These are phyloP conservation scores for Vanderwaltozyma verrucispora DNA, from an alignment of 805 yeast species.

Conservation along the genomic window DNA sequence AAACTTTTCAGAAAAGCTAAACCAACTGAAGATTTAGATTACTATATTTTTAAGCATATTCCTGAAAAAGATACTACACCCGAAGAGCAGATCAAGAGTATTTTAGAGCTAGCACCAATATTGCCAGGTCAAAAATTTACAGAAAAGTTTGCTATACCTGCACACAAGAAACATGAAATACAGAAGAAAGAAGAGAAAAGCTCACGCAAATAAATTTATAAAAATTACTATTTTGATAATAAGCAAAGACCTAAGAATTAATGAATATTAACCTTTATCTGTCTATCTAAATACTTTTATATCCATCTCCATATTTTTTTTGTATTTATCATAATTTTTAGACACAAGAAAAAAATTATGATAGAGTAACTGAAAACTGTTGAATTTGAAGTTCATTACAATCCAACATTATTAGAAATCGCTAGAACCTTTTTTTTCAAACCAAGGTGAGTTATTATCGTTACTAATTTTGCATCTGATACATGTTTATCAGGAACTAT, in stretches of 20 bases:
- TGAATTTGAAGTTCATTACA: too few relatives aligned
- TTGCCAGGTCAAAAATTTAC: slow-evolving; percentile 71
- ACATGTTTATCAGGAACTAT: slow-evolving; percentile 4
- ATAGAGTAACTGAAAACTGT: too few relatives aligned
- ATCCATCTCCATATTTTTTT: too few relatives aligned
- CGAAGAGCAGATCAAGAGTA: slow-evolving; percentile 43
- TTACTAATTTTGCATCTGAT: slow-evolving; percentile 5
- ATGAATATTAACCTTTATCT: too few relatives aligned
- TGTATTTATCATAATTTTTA: too few relatives aligned
- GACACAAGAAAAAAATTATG: too few relatives aligned
- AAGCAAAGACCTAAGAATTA: too few relatives aligned
- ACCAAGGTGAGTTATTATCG: not conserved
- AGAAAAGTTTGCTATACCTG: slow-evolving; percentile 58
- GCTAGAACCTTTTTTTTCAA: too few relatives aligned
- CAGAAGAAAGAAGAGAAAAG: slow-evolving; percentile 10
- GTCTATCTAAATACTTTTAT: too few relatives aligned
- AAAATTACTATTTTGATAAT: too few relatives aligned
- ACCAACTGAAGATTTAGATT: slow-evolving; percentile 46
- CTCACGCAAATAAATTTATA: too few relatives aligned
- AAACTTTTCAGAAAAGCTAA: slow-evolving; percentile 51
- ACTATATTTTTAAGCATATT: slow-evolving; percentile 53
- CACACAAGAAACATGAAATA: slow-evolving; percentile 40
- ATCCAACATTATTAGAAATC: too few relatives aligned
- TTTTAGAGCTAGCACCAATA: slow-evolving; percentile 64
- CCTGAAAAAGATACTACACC: slow-evolving; percentile 36